phyloP scores from a whole-genome alignment of 441 rosid genomes.

The Pelargonium australe region DNA sequence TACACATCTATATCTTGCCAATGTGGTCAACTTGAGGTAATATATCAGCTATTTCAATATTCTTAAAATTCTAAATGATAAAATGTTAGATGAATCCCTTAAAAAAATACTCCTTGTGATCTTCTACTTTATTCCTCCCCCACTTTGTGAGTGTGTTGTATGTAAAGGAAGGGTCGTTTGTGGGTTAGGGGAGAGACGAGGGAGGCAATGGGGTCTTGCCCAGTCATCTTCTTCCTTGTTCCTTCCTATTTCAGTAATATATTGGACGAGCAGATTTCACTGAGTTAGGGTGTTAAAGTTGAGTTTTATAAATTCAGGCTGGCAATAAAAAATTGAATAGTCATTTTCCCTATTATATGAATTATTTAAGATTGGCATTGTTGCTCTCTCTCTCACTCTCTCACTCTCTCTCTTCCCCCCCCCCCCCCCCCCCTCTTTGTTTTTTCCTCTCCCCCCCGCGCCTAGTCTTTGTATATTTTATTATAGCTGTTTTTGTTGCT shows the following conservation, averaged over 20 bases:
- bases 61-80: constrained; percentile 4
- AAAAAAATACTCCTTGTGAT: no score
- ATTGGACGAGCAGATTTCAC: neutral
- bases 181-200: neutral
- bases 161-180: neutral
- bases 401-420: neutral
- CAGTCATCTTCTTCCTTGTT: neutral
- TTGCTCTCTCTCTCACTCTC: neutral
- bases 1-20: constrained; percentile 83
- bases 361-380: neutral
- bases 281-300: neutral
- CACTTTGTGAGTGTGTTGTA: no score
- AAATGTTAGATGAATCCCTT: constrained; percentile 6
- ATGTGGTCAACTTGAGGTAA: constrained; percentile 84
- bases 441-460: no score
- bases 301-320: neutral
- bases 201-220: neutral
- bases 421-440: no score
- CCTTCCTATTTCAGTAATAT: neutral
- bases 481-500: neutral
- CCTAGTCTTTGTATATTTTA: neutral
- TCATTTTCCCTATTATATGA: neutral
- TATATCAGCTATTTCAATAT: constrained; percentile 13
- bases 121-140: no score
- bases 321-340: neutral